Evolutionary conservation across 306 rosid genomes (phyloP), one percentile per base, ranked within the genome.

Genomic region (Lathyrus tuberosus): DNA sequence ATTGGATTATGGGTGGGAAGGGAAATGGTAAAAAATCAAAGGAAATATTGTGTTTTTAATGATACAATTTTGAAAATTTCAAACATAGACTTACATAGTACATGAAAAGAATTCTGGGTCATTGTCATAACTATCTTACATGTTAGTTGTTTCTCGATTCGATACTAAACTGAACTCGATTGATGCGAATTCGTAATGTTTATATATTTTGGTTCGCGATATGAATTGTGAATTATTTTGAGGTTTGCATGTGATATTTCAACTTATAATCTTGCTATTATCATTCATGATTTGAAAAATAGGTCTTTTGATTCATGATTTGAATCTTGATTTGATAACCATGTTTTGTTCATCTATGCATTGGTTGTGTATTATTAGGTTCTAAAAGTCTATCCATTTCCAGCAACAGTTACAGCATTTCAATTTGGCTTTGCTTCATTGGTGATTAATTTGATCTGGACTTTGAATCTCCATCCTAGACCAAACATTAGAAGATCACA

Each of bases 371-470:
- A 70, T 70, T 72, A 58, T 73, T 82, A 90, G 96, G 89, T 87
- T 85, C 84, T 90, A 86, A 87, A 90, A 90, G 89, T 84, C 82
- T 89, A 85, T 82, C 89, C 94, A 77, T 90, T 90, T 84, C 94
- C 94, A 77, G 91, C 96, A 69, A 90, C 94, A 43, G 85, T 90
- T 30, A 87, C 94, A 17, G 84, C 88, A 37, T 83, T 87, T 73
- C 89, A 90, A 42, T 76, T 82, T 31, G 86, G 86, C 59, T 80
- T 84, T 58, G 81, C 79, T 24, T 28, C 91, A 2, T 5, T 86
- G 69, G 77, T 85, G 83, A 80, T 84, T 38, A 78, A 53, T 65
- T 71, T 90, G 71, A 61, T 90, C 59, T 90, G 94, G 96, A 16
- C 71, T 22, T 67, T 87, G 18, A 87, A 90, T 70, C 84, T 87